Evolutionary conservation across 1,284 basidiomycete species (phyloP), one percentile per base, ranked within the genome.

Genomic region (Volvariella volvacea): DNA sequence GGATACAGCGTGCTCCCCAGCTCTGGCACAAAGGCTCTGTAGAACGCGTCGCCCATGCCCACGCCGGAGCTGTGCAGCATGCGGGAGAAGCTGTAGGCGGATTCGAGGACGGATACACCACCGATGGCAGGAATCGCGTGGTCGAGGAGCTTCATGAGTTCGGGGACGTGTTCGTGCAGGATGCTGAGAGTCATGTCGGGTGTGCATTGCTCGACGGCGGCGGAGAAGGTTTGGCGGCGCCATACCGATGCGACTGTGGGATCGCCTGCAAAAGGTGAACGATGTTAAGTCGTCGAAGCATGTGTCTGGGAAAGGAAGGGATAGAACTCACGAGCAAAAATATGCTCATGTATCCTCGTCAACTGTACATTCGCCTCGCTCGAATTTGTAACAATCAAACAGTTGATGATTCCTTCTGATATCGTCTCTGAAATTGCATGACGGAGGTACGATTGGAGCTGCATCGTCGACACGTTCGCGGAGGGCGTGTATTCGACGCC

Each of bases 161-260:
- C 64, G 2, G 83, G 78, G 40, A 88, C 73, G 51, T 83, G 74
- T 48, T 89, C 86, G 17, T 67, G 60, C 32, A 90, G 66, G 55
- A 90, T 80, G 56, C 67, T 71, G 32, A 68, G 56, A 1, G 76
- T 71, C 73, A 87, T 81, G 33, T 81, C 77, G 2, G 78, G 73
- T 1, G 84, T 80, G 58, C 80, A 84, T 0, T 71, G 59, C 41
- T 88, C 85, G 42, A 90, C 81, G 2, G 88, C 85, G 0, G 88
- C 87, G 4, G 82, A 80, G 63, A 89, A 87, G 2, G 88, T 90
- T 58, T 91, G 88, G 3, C 88, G 75, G 9, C 88, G 75, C 88
- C 88, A 91, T 9, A 90, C 87, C 39, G 78, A 75, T 1, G 88
- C 88, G 14, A 90, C 85, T 3, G 83, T 82, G 8, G 88, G 78